Evolutionary conservation across 345 rosid genomes (phyloP).

Genomic region (Hypericum androsaemum): DNA sequence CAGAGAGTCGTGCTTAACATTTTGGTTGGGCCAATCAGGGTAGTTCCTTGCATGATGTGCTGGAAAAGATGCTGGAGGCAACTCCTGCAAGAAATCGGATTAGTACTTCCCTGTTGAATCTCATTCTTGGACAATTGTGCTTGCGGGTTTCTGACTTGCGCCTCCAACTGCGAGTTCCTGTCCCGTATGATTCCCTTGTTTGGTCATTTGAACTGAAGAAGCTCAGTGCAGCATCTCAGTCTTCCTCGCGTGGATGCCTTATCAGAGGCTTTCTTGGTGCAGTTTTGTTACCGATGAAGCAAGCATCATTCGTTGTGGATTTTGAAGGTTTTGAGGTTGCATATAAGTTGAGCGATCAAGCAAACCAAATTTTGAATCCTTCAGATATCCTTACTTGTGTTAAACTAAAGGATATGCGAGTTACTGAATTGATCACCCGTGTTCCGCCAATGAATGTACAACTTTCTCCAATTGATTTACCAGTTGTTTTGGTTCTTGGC

Average conservation of each 20-base stretch:
- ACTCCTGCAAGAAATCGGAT: conserved; percentile 31
- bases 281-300: conserved; percentile 38
- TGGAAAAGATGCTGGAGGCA: conserved; percentile 37
- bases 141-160: conserved; percentile 30
- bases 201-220: conserved; percentile 42
- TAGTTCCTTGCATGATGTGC: conserved; percentile 47
- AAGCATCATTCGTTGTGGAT: conserved; percentile 35
- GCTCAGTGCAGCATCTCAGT: conserved; percentile 46
- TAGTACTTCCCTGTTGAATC: conserved; percentile 45
- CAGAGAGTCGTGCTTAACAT: not conserved
- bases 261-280: conserved; percentile 40
- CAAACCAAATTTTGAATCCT: conserved; percentile 22
- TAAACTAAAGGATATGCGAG: conserved; percentile 41
- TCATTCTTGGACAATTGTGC: conserved; percentile 48
- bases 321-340: conserved; percentile 42
- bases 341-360: conserved; percentile 40
- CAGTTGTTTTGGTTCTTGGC: conserved; percentile 34
- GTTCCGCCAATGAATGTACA: conserved; percentile 41
- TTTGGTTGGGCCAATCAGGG: conserved; percentile 38
- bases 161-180: conserved; percentile 44
- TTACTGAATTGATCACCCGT: conserved; percentile 35
- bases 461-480: conserved; percentile 52
- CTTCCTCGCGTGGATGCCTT: conserved; percentile 40
- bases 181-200: conserved; percentile 27
- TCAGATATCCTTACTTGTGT: conserved; percentile 26